A percentile compares a stretch with the other conserved stretches of the same genome.
Evolutionary conservation across 805 yeast species (phyloP).

Genomic region (Myxozyma kluyveri): DNA sequence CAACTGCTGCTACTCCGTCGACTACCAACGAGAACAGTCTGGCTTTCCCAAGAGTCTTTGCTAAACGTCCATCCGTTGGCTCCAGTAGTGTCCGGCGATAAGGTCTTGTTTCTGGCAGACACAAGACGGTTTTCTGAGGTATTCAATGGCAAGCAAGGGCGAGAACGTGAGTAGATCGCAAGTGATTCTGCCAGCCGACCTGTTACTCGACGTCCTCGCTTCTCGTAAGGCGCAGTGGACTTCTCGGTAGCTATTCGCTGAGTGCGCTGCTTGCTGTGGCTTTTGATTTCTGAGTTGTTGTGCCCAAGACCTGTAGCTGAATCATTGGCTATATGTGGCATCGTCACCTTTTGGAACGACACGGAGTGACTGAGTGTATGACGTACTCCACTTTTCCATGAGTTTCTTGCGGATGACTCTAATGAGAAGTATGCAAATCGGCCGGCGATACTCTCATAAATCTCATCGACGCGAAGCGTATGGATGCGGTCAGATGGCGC

Average conservation of each 20-base stretch:
- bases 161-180: too few relatives aligned
- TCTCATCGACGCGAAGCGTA: conserved; percentile 13
- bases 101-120: too few relatives aligned
- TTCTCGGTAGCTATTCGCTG: too few relatives aligned
- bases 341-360: conserved; percentile 5
- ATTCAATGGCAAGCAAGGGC: too few relatives aligned
- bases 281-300: not conserved
- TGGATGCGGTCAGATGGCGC: conserved; percentile 4
- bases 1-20: conserved; percentile 1
- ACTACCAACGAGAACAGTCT: conserved; percentile 12
- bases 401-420: conserved; percentile 8
- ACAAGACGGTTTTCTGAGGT: too few relatives aligned
- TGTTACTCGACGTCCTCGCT: not conserved
- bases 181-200: too few relatives aligned
- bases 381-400: conserved; percentile 15
- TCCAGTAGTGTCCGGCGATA: not conserved
- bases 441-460: not conserved
- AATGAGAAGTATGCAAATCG: conserved; percentile 8
- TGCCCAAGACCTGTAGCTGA: not conserved
- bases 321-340: not conserved
- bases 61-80: conserved; percentile 8
- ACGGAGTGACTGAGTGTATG: conserved; percentile 14
- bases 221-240: too few relatives aligned
- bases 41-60: conserved; percentile 7
- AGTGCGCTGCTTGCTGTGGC: not conserved